A percentile compares a stretch with the other conserved stretches of the same genome.
Evolutionary conservation across 129 eudicot species (phyloP).

Genomic region (Chrysanthemum makinoi): DNA sequence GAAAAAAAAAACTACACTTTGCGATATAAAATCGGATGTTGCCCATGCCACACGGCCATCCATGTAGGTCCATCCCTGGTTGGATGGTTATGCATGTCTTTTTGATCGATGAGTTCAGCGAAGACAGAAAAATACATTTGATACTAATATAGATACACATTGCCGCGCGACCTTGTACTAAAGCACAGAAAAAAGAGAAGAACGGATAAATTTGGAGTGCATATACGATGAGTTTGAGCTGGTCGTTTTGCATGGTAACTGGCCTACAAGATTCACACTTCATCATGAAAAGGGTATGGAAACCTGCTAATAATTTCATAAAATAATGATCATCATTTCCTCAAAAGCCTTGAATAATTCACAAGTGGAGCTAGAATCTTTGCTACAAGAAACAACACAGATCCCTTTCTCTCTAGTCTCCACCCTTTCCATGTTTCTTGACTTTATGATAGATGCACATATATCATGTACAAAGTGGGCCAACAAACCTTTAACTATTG

Average conservation of each 20-base stretch:
- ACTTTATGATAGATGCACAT: conserved; percentile 13
- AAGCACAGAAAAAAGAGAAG: too few relatives aligned
- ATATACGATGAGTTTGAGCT: conserved; percentile 22
- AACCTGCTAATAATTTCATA: conserved; percentile 8
- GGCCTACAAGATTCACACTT: conserved; percentile 26
- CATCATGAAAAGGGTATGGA: conserved; percentile 24
- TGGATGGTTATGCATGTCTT: too few relatives aligned
- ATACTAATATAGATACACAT: too few relatives aligned
- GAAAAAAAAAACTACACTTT: too few relatives aligned
- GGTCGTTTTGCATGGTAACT: conserved; percentile 37
- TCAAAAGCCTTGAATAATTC: conserved; percentile 21
- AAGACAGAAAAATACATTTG: too few relatives aligned
- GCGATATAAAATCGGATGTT: too few relatives aligned
- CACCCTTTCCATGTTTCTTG: conserved; percentile 21
- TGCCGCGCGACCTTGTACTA: too few relatives aligned
- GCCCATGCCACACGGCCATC: too few relatives aligned
- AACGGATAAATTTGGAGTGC: background rate
- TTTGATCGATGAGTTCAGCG: too few relatives aligned
- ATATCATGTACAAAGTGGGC: background rate
- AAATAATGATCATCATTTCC: conserved; percentile 31
- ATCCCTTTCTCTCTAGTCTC: conserved; percentile 27
- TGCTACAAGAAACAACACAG: conserved; percentile 33
- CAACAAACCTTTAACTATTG: too few relatives aligned
- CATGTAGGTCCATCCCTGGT: too few relatives aligned
- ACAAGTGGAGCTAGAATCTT: conserved; percentile 37